Evolutionary conservation across 208 protist species (phyloP).

Genomic region (Polymyxa betae): DNA sequence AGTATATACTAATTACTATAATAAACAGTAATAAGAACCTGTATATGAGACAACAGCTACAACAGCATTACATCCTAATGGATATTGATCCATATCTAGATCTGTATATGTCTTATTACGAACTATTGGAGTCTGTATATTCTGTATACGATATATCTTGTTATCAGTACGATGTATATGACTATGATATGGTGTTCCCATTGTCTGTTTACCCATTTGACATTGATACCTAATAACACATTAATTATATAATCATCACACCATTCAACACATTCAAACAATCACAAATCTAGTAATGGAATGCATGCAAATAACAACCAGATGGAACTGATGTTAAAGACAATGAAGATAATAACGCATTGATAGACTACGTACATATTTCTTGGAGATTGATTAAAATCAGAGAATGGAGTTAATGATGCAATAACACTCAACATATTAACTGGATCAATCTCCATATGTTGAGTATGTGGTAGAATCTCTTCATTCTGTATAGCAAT

Average conservation of each 20-base stretch:
- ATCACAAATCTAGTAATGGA: too few species aligned
- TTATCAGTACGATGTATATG: conserved; percentile 92
- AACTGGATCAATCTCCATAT: conserved; percentile 90
- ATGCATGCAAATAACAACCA: too few species aligned
- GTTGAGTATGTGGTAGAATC: conserved; percentile 82
- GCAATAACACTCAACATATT: conserved; percentile 95
- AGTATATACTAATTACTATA: conserved; percentile 83
- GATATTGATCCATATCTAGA: conserved; percentile 90
- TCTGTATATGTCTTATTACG: conserved; percentile 59
- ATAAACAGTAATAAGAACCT: conserved; percentile 79
- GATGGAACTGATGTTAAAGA: too few species aligned
- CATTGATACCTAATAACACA: conserved; percentile 62
- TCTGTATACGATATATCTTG: conserved; percentile 96
- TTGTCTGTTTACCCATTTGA: conserved; percentile 99
- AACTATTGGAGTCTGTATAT: conserved; percentile 94
- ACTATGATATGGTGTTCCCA: conserved; percentile 91
- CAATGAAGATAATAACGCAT: too few species aligned
- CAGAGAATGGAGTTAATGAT: conserved; percentile 96
- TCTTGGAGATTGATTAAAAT: conserved; percentile 99
- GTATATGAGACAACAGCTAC: conserved; percentile 99
- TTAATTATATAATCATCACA: too few species aligned
- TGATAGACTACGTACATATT: conserved; percentile 99
- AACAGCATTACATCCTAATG: conserved; percentile 96
- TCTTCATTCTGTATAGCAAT: conserved; percentile 88
- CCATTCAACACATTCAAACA: conserved; percentile 8